Evolutionary conservation across 345 rosid species (phyloP).

Genomic region (Adansonia digitata): DNA sequence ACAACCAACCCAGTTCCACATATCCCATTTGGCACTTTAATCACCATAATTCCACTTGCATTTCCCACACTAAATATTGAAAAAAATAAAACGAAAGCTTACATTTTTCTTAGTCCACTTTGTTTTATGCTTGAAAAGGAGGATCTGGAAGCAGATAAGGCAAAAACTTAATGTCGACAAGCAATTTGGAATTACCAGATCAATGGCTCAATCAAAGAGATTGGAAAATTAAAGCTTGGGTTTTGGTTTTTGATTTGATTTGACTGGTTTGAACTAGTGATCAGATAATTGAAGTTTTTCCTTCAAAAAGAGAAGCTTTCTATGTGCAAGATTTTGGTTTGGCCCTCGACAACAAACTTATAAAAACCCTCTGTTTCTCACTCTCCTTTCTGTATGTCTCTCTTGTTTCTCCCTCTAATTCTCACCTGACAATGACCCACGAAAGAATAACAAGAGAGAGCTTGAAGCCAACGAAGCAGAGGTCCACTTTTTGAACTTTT

Average conservation of each 20-base stretch:
- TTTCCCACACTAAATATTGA: not conserved
- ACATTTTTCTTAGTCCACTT: conserved; percentile 29
- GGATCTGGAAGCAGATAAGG: conserved; percentile 26
- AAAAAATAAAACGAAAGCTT: conserved; percentile 9
- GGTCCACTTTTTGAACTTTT: conserved; percentile 63
- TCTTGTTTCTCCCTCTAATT: conserved; percentile 17
- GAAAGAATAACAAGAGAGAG: conserved; percentile 62
- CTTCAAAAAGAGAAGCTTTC: not conserved
- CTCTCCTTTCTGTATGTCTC: conserved; percentile 7
- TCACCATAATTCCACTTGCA: conserved; percentile 9
- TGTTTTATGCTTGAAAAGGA: conserved; percentile 4
- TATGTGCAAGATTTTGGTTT: conserved; percentile 16
- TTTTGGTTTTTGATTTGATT: not conserved
- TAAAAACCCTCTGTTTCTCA: conserved; percentile 8
- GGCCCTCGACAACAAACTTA: conserved; percentile 7
- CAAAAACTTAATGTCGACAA: conserved; percentile 22
- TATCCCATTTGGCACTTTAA: conserved; percentile 12
- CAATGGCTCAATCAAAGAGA: conserved; percentile 44
- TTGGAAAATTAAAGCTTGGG: not conserved
- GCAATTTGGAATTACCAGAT: conserved; percentile 35
- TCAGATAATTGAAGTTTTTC: conserved; percentile 7
- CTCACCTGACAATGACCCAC: conserved; percentile 60
- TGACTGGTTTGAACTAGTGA: conserved; percentile 4
- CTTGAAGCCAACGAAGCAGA: conserved; percentile 75
- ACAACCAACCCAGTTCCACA: not conserved